These are phyloP conservation scores for Penicillium sp. DNA, from an alignment of 2,329 filamentous ascomycete species.

Conservation along the genomic window DNA sequence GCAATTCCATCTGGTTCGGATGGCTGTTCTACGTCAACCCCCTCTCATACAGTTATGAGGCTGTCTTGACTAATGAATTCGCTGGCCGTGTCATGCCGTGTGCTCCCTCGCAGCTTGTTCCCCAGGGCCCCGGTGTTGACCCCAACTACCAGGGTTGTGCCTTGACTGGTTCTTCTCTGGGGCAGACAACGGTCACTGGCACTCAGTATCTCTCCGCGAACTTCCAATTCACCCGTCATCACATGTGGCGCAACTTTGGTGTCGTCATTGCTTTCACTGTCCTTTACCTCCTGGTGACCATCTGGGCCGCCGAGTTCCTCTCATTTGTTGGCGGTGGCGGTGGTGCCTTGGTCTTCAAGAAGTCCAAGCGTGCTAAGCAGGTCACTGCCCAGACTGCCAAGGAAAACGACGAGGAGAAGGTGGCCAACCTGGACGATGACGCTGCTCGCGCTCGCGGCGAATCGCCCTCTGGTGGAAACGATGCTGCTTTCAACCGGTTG, in stretches of 20 bases:
- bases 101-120: constrained; percentile 55
- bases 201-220: constrained; percentile 51
- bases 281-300: constrained; percentile 68
- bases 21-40: constrained; percentile 57
- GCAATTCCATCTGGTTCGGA: constrained; percentile 61
- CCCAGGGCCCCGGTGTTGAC: constrained; percentile 54
- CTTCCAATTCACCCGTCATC: constrained; percentile 54
- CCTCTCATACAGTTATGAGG: constrained; percentile 60
- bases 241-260: constrained; percentile 70
- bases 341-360: constrained; percentile 69
- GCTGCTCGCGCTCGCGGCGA: constrained; percentile 29
- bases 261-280: constrained; percentile 71
- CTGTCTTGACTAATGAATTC: constrained; percentile 64
- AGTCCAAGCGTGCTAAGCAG: constrained; percentile 57
- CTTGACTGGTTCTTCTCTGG: constrained; percentile 54
- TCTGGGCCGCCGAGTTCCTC: constrained; percentile 64
- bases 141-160: constrained; percentile 59
- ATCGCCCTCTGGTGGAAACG: constrained; percentile 24
- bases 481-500: constrained; percentile 40
- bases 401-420: constrained; percentile 57
- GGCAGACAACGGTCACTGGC: constrained; percentile 51
- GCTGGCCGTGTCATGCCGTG: constrained; percentile 55
- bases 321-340: constrained; percentile 59
- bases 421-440: constrained; percentile 26
- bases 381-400: constrained; percentile 44